Conservation (phyloP, 1,139 yeast species). For the Candida pseudoviswanathii region DNA sequence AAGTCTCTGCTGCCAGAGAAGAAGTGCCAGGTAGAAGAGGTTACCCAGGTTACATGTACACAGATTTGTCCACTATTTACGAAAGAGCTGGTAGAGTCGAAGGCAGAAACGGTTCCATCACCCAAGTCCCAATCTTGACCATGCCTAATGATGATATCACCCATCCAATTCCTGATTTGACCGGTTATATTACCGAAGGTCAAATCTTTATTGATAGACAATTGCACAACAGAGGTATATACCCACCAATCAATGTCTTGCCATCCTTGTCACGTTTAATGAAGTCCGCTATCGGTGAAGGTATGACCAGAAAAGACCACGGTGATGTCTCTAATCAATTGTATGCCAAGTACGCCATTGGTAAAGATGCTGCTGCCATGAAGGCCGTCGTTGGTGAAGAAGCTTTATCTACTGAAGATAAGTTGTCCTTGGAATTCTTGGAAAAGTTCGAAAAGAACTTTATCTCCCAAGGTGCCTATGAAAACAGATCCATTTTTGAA, state of each 20-base stretch:
- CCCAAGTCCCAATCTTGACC: conserved; percentile 97
- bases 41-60: conserved; percentile 99
- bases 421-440: conserved; percentile 92
- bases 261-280: conserved; percentile 97
- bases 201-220: conserved; percentile 98
- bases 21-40: conserved; percentile 99
- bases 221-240: conserved; percentile 91
- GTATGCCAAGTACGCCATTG: conserved; percentile 98
- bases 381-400: conserved; percentile 99
- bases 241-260: conserved; percentile 97
- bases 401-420: conserved; percentile 96
- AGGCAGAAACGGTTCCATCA: conserved; percentile 98
- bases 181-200: conserved; percentile 99
- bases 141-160: conserved; percentile 99
- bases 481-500: conserved; percentile 90
- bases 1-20: conserved; percentile 99
- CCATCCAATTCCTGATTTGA: conserved; percentile 99
- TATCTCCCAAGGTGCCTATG: conserved; percentile 94
- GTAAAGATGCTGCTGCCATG: conserved; percentile 99
- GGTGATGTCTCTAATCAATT: conserved; percentile 99
- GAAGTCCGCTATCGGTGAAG: conserved; percentile 99
- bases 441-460: conserved; percentile 97
- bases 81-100: conserved; percentile 99
- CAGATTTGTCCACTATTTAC: conserved; percentile 97
- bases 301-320: conserved; percentile 99